These are phyloP conservation scores for Monilinia fructigena DNA, from an alignment of 2,329 filamentous ascomycete species.

Conservation along the genomic window DNA sequence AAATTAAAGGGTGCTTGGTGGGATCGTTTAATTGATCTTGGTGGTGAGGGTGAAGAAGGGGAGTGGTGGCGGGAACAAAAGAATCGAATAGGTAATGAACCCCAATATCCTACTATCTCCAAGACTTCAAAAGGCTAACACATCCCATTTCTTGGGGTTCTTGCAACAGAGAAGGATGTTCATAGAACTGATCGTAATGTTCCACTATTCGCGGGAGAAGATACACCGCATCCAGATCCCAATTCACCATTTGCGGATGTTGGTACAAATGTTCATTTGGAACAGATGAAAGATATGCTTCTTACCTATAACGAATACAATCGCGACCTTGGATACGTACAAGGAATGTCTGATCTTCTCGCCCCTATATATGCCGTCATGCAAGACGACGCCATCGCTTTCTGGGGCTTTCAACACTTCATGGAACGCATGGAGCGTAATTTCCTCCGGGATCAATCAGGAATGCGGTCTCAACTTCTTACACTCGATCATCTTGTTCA, in stretches of 20 bases:
- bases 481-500: constrained; percentile 93
- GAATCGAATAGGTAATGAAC: constrained; percentile 77
- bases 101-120: constrained; percentile 12
- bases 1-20: constrained; percentile 94
- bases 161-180: constrained; percentile 84
- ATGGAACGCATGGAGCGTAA: constrained; percentile 99
- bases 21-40: constrained; percentile 84
- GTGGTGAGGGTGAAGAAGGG: constrained; percentile 74
- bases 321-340: constrained; percentile 90
- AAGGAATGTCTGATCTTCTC: constrained; percentile 96
- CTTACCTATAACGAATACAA: constrained; percentile 99
- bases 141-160: constrained; percentile 53
- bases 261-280: constrained; percentile 94
- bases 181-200: constrained; percentile 94
- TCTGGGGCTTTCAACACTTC: constrained; percentile 94
- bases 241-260: constrained; percentile 90
- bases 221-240: constrained; percentile 93
- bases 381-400: constrained; percentile 94
- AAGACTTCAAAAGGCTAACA: constrained; percentile 36
- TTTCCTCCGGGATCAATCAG: constrained; percentile 91
- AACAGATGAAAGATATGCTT: constrained; percentile 99
- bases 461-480: constrained; percentile 88
- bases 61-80: constrained; percentile 98
- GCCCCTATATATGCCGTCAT: constrained; percentile 95
- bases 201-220: constrained; percentile 93